Base-by-base conservation (phyloP, 2,329 filamentous ascomycete genomes). In the Helminthosporium solani region DNA sequence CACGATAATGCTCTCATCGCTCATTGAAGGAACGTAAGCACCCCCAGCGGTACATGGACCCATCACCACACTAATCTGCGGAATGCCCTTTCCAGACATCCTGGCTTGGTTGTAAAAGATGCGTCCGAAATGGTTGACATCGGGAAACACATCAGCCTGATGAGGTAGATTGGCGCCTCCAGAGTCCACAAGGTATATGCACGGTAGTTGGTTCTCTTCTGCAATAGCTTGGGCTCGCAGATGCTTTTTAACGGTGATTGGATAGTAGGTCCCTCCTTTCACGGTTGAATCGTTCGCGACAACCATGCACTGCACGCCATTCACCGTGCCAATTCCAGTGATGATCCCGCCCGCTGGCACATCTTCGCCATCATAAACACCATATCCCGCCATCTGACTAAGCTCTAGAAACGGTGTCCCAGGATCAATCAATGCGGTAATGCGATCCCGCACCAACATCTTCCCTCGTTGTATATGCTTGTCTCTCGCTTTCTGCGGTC, bases 91-190 rank as follows among this genome's bases (percentile, higher is more conserved):
- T 2, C 87, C 81, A 57, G 88, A 94, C 90, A 97, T 96, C 62
- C 89, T 80, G 2, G 94, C 92, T 72, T 99, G 92, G 74, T 99
- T 96, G 78, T 87, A 99, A 78, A 99, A 99, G 67, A 97, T 96
- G 56, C 92, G 88, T 28, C 92, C 90, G 66, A 99, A 97, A 71
- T 97, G 92, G 44, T 96, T 90, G 55, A 85, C 81, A 70, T 97
- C 92, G 1, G 92, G 94, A 70, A 99, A 97, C 46, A 97, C 92
- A 66, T 96, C 89, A 30, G 91, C 87, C 73, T 99, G 92, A 64
- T 96, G 88, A 12, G 91, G 94, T 15, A 99, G 81, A 70, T 97
- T 96, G 47, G 91, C 94, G 54, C 92, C 92, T 37, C 94, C 92
- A 4, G 90, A 96, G 69, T 99, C 92, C 46, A 97, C 94, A 19